Conservation (phyloP, 2,329 filamentous ascomycete species). For the Penicillium italicum region DNA sequence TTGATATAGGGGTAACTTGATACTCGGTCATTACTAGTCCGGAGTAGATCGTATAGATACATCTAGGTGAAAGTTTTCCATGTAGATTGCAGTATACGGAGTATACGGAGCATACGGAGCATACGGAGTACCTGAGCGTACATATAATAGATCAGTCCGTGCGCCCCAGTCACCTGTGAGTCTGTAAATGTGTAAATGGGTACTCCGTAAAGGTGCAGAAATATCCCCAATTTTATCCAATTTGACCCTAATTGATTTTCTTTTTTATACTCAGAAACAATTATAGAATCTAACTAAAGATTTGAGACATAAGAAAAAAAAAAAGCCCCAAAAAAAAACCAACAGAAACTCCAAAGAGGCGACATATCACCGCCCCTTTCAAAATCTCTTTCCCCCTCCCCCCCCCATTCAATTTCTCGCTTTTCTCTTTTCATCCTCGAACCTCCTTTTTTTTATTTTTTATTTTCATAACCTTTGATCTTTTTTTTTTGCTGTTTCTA, state of each 20-base stretch:
- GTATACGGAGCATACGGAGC: too few species aligned
- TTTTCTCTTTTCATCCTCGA: neutral
- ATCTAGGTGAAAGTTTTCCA: neutral
- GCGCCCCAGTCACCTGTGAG: too few species aligned
- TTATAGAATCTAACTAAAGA: neutral
- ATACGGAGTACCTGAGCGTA: too few species aligned
- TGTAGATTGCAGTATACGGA: neutral
- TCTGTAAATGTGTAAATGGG: too few species aligned
- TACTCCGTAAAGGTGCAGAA: too few species aligned
- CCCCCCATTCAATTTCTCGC: neutral
- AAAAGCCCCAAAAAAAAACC: neutral
- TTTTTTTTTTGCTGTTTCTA: neutral
- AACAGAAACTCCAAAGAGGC: neutral
- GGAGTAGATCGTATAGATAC: neutral
- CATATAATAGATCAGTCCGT: too few species aligned
- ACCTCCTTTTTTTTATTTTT: neutral
- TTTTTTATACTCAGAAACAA: neutral
- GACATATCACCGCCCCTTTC: constrained; percentile 22
- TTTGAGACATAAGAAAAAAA: neutral
- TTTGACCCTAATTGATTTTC: too few species aligned
- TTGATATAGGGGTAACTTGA: neutral
- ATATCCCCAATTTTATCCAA: too few species aligned
- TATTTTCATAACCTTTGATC: neutral
- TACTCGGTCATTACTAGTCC: too few species aligned
- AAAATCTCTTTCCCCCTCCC: constrained; percentile 8